Evolutionary conservation across 306 rosid species (phyloP), one percentile per base, ranked within the genome.

Genomic region (Dryas octopetala): DNA sequence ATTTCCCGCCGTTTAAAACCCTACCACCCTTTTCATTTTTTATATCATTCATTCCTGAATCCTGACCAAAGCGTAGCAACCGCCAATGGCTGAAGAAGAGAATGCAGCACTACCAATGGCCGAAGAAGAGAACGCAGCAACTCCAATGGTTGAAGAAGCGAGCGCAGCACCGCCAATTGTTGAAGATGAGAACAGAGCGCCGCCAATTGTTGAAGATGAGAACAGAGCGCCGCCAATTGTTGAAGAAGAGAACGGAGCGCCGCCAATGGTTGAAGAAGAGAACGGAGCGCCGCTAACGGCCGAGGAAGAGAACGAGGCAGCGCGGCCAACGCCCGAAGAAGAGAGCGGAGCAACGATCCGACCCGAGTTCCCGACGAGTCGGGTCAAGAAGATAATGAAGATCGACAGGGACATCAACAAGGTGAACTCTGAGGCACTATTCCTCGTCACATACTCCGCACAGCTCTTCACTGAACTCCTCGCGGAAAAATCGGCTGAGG

Each of bases 351-450:
- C 19, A 7, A 11, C 67, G 55, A 60, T 68, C 55, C 75, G 78
- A 49, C 80, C 90, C 5, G 92, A 89, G 12, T 82, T 92, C 17
- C 98, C 96, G 19, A 86, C 23, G 52, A 81, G 89, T 32, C 74
- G 97, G 57, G 83, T 96, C 68, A 92, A 92, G 97, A 92, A 75
- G 84, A 92, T 96, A 11, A 90, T 89, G 90, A 90, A 85, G 84
- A 75, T 90, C 0, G 98, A 94, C 71, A 55, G 74, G 14, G 97
- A 88, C 65, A 84, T 96, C 58, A 71, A 86, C 76, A 84, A 89
- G 57, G 83, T 92, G 67, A 96, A 85, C 74, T 80, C 93, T 53
- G 98, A 92, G 80, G 97, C 96, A 13, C 70, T 89, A 66, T 83
- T 87, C 53, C 78, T 96, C 40, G 89, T 91, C 52, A 77, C 98